A percentile compares a stretch with the other conserved stretches of the same genome.
Evolutionary conservation across 2,329 filamentous ascomycete species (phyloP).

Genomic region (Sarocladium oryzae): DNA sequence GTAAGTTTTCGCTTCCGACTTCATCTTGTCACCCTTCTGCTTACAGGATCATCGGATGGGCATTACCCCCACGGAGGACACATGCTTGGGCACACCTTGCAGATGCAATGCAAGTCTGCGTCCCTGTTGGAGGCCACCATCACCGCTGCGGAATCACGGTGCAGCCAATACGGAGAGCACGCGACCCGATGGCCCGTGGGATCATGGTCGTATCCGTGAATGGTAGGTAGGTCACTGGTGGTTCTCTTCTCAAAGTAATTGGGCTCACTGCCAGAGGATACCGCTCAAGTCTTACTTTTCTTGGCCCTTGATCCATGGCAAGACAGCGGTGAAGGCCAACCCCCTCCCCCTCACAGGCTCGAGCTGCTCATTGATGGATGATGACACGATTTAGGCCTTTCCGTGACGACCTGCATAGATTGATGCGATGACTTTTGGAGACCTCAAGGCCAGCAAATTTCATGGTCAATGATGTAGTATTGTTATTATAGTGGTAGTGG

Average conservation of each 20-base stretch:
- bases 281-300: background rate
- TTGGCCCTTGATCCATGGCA: background rate
- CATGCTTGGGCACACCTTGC: background rate
- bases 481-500: too few relatives aligned
- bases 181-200: background rate
- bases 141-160: background rate
- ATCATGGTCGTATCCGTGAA: background rate
- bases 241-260: background rate
- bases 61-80: constrained; percentile 2
- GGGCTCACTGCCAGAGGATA: background rate
- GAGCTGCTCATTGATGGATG: too few relatives aligned
- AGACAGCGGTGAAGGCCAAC: background rate
- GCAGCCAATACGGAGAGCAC: background rate
- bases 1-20: background rate
- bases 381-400: too few relatives aligned
- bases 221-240: background rate
- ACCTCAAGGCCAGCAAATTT: too few relatives aligned
- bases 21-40: background rate
- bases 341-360: too few relatives aligned
- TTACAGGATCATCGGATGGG: too few relatives aligned
- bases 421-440: too few relatives aligned
- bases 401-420: too few relatives aligned
- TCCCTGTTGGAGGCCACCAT: constrained; percentile 8
- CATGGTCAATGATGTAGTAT: too few relatives aligned
- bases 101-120: constrained; percentile 8